A percentile compares a stretch with the other conserved stretches of the same genome.
Conservation (phyloP, 306 rosid genomes). For the Pterocarpus santalinus region DNA sequence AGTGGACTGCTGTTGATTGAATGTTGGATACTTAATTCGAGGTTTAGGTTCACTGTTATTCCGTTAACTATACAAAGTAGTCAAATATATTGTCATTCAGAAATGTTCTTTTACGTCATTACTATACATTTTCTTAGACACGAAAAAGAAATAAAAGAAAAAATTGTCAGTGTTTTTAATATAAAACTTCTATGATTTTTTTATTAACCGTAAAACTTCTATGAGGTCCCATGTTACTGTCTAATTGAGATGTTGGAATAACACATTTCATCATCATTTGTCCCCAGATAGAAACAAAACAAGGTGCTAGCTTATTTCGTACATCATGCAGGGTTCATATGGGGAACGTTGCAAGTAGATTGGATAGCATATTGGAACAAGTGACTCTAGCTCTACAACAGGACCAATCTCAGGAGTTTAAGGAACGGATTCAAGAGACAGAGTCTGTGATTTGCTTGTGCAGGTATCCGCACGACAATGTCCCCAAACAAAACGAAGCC, state of each 20-base stretch:
- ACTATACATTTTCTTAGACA: too few species aligned
- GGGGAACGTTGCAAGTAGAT: constrained; percentile 65
- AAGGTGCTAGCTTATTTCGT: constrained; percentile 22
- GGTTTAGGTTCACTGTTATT: not conserved
- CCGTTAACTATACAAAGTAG: not conserved
- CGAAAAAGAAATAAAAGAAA: too few species aligned
- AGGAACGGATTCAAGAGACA: constrained; percentile 48
- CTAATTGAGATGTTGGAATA: too few species aligned
- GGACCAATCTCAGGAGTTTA: constrained; percentile 44
- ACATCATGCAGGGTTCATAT: constrained; percentile 51
- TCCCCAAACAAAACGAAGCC: constrained; percentile 34
- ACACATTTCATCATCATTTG: not conserved
- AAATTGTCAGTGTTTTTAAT: too few species aligned
- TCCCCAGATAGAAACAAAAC: not conserved
- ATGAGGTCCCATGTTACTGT: too few species aligned
- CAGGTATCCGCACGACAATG: constrained; percentile 61
- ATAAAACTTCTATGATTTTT: too few species aligned
- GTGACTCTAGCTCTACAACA: constrained; percentile 49
- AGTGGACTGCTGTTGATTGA: not conserved
- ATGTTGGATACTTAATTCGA: not conserved
- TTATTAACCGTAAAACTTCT: too few species aligned
- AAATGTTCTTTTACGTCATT: too few species aligned
- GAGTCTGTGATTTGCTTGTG: constrained; percentile 55
- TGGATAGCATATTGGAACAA: constrained; percentile 67
- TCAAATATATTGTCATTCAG: not conserved